Evolutionary conservation across 495 filamentous ascomycete genomes (phyloP).

Genomic region (Podospora anserina): DNA sequence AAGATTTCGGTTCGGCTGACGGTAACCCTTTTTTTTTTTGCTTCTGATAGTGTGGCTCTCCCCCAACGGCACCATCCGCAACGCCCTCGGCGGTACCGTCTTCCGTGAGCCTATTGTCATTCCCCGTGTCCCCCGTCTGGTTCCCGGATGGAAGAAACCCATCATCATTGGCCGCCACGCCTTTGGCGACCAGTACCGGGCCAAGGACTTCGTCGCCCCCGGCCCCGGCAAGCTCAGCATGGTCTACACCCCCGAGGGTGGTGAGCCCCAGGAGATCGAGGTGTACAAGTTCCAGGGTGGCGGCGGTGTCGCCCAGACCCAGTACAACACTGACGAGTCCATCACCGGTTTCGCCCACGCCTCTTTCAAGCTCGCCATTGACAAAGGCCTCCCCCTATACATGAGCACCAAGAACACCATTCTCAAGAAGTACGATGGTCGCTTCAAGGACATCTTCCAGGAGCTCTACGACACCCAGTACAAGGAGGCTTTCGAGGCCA

Average conservation of each 20-base stretch:
- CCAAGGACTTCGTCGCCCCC: constrained; percentile 78
- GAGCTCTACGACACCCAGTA: constrained; percentile 88
- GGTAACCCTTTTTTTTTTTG: background rate
- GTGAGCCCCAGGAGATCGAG: constrained; percentile 79
- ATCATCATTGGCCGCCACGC: constrained; percentile 99
- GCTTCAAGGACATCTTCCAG: constrained; percentile 99
- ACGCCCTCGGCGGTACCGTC: constrained; percentile 90
- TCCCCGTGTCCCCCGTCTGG: constrained; percentile 81
- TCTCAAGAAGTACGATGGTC: constrained; percentile 95
- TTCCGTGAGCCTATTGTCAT: constrained; percentile 99
- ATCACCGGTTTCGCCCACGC: constrained; percentile 94
- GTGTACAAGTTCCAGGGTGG: constrained; percentile 83
- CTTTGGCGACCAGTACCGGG: constrained; percentile 97
- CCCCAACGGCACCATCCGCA: constrained; percentile 97
- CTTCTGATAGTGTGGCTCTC: constrained; percentile 77
- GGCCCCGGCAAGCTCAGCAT: constrained; percentile 85
- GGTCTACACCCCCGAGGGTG: constrained; percentile 83
- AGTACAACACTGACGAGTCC: constrained; percentile 97
- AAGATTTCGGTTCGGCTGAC: background rate
- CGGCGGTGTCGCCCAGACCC: constrained; percentile 84
- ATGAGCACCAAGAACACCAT: constrained; percentile 99
- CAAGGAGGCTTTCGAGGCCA: constrained; percentile 81
- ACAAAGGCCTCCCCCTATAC: constrained; percentile 84
- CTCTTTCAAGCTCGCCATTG: constrained; percentile 88
- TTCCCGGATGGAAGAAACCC: constrained; percentile 95